Base-by-base conservation (phyloP, 768 basidiomycete genomes). In the Termitomyces bulborhizus region DNA sequence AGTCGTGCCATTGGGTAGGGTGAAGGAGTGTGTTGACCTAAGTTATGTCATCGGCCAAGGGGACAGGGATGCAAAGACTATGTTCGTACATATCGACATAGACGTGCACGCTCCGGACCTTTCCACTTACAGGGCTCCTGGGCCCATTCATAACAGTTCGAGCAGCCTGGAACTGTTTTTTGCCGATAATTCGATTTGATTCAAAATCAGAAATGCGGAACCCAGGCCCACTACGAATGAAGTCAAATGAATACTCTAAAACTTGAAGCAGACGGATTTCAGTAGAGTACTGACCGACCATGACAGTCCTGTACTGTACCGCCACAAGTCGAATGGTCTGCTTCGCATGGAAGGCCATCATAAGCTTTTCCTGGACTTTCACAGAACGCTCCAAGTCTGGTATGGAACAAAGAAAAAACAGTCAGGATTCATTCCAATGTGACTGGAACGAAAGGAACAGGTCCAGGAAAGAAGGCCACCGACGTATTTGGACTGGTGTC, bases 401-500 rank as follows among this genome's bases (percentile, higher is more conserved):
- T 39, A 16, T 12, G 13, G 49, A 24, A 39, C 46, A 49, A 40
- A 44, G 59, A 52, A 46, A 32, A 47, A 32, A 32, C 1, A 9
- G 29, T 42, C 29, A 54, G 31, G 15, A 18, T 32, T 9, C 12
- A 42, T 57, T 18, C 45, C 53, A 36, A 34, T n/a, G 29, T 42
- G 49, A 55, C 41, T n/a, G 16, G 39, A 54, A 32, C 44, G 53
- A 46, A 31, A 32, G 29, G 39, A 37, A n/a, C 24, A 8, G 7
- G 18, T 56, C 54, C 57, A 52, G 57, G 46, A 46, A 42, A 45
- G 31, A 49, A 37, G 44, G 51, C 29, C 44, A 74, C 85, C 64
- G 55, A 88, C 85, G 85, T 89, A 65, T 92, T 90, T 12, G 88
- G 88, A 58, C 78, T 87, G 29, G 85, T 87, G 63, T 89, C 87